Evolutionary conservation across 495 filamentous ascomycete genomes (phyloP).

Genomic region (Lindgomyces ingoldianus): DNA sequence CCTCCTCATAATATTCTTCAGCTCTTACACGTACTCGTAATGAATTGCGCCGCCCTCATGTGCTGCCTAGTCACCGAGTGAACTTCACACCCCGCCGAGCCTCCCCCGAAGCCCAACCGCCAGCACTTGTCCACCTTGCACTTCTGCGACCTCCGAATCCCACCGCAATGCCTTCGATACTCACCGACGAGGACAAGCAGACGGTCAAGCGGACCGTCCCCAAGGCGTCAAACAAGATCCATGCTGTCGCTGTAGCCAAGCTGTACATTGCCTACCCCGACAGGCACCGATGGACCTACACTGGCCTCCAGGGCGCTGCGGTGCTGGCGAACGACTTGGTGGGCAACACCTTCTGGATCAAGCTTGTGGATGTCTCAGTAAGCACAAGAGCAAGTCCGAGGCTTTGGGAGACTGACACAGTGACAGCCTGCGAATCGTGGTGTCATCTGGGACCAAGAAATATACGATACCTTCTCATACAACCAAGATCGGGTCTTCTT

Average conservation of each 20-base stretch:
- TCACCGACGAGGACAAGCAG: conserved; percentile 88
- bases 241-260: conserved; percentile 86
- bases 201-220: conserved; percentile 89
- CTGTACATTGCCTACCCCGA: conserved; percentile 94
- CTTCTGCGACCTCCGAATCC: not conserved
- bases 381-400: conserved; percentile 41
- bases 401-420: conserved; percentile 1
- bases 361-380: conserved; percentile 94
- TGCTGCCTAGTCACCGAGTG: conserved; percentile 25
- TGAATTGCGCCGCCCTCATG: conserved; percentile 12
- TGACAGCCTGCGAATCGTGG: conserved; percentile 73
- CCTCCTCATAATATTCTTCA: not conserved
- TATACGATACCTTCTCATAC: conserved; percentile 91
- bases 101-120: conserved; percentile 5
- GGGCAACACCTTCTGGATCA: conserved; percentile 94
- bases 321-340: conserved; percentile 93
- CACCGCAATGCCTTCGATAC: conserved; percentile 78
- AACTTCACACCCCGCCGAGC: conserved; percentile 25
- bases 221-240: conserved; percentile 91
- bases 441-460: conserved; percentile 98
- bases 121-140: not conserved
- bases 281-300: conserved; percentile 85
- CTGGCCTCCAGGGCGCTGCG: conserved; percentile 88
- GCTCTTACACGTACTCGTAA: not conserved
- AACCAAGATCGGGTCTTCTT: conserved; percentile 97